Percentiles rank a stretch among this genome's conserved stretches.
Conservation (phyloP, 2,329 filamentous ascomycete genomes). For the Penicillium brevicompactum region DNA sequence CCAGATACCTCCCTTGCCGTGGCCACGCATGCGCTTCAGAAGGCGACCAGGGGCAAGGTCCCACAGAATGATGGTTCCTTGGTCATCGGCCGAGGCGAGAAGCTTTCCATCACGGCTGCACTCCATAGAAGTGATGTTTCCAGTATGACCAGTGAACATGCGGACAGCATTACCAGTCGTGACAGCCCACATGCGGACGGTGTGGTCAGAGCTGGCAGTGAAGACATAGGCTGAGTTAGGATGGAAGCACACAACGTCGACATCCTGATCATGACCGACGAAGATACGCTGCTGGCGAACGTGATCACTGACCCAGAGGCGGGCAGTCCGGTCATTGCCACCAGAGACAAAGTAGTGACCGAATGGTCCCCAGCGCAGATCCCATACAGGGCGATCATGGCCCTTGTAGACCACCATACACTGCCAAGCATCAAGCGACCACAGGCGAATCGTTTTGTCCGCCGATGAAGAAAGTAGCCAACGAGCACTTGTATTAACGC, state of each 20-base stretch:
- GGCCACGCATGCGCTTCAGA: constrained; percentile 90
- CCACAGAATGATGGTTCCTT: constrained; percentile 92
- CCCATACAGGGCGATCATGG: constrained; percentile 86
- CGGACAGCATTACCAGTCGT: constrained; percentile 83
- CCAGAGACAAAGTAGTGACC: constrained; percentile 93
- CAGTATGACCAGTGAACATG: constrained; percentile 87
- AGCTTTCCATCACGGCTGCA: constrained; percentile 87
- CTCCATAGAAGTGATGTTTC: constrained; percentile 80
- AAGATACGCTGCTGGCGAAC: constrained; percentile 86
- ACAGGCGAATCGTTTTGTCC: constrained; percentile 85
- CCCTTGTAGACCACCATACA: constrained; percentile 93
- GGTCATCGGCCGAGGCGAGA: constrained; percentile 85
- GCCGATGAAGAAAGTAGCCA: constrained; percentile 84
- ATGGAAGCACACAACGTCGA: constrained; percentile 92
- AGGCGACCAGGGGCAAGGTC: constrained; percentile 82
- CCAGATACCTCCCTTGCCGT: constrained; percentile 91
- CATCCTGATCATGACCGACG: constrained; percentile 87
- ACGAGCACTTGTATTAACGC: constrained; percentile 63
- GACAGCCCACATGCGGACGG: constrained; percentile 97
- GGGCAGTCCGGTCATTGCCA: constrained; percentile 85
- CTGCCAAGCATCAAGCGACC: constrained; percentile 90
- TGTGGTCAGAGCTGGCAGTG: constrained; percentile 89
- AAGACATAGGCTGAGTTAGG: constrained; percentile 93
- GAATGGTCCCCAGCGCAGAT: constrained; percentile 85
- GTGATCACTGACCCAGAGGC: constrained; percentile 90